Evolutionary conservation across 345 rosid species (phyloP).

Genomic region (Raphanus raphanistrum): DNA sequence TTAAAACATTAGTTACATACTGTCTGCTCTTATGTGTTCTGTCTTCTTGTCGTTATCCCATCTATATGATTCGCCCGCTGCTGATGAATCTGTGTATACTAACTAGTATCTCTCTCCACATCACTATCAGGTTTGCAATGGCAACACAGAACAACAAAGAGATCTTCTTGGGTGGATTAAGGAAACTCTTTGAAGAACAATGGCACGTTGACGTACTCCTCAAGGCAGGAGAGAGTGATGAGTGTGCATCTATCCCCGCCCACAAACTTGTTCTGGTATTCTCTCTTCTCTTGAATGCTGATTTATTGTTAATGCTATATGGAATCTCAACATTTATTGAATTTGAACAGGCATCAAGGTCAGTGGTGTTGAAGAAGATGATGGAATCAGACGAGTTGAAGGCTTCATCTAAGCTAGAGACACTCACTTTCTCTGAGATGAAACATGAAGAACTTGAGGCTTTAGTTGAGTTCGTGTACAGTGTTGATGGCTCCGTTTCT

Average conservation of each 20-base stretch:
- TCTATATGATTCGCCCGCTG: too few relatives aligned
- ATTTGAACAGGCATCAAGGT: background rate
- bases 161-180: too few relatives aligned
- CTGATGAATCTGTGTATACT: too few relatives aligned
- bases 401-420: background rate
- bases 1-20: too few relatives aligned
- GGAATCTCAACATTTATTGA: background rate
- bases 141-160: too few relatives aligned
- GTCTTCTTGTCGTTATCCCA: too few relatives aligned
- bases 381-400: background rate
- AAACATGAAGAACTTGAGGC: background rate
- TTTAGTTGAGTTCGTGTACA: background rate
- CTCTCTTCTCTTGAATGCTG: background rate
- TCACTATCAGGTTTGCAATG: too few relatives aligned
- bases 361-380: background rate
- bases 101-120: too few relatives aligned
- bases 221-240: background rate
- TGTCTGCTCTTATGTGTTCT: too few relatives aligned
- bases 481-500: background rate
- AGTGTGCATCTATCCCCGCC: background rate
- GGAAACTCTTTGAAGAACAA: background rate
- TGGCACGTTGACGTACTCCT: background rate
- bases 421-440: background rate
- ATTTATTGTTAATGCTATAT: too few relatives aligned
- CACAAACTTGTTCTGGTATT: background rate